Conservation (phyloP, 1,284 basidiomycete species). For the Vanrija sp. region DNA sequence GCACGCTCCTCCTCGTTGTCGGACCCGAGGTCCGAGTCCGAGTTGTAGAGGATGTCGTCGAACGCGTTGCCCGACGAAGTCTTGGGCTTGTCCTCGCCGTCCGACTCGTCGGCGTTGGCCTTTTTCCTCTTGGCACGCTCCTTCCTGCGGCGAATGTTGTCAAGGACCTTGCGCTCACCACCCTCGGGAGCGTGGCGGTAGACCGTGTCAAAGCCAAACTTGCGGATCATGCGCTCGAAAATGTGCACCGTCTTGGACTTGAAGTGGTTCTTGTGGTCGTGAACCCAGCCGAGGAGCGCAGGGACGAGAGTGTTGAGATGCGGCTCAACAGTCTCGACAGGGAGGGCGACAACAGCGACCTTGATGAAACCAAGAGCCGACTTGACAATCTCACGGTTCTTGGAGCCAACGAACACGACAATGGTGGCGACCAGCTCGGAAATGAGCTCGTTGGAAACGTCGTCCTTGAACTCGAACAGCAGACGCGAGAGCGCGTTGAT, state of each 20-base stretch:
- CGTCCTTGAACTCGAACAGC: constrained; percentile 92
- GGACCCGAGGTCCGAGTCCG: constrained; percentile 76
- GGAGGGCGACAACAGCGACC: constrained; percentile 81
- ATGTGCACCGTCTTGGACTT: constrained; percentile 95
- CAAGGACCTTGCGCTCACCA: constrained; percentile 68
- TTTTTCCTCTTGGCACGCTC: constrained; percentile 78
- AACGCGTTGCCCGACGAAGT: constrained; percentile 73
- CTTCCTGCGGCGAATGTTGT: constrained; percentile 87
- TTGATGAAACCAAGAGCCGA: constrained; percentile 93
- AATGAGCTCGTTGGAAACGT: constrained; percentile 70
- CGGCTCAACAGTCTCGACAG: constrained; percentile 65
- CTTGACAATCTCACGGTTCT: constrained; percentile 97
- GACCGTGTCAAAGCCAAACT: constrained; percentile 84
- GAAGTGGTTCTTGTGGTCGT: constrained; percentile 99
- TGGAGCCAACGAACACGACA: constrained; percentile 82
- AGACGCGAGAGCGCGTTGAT: constrained; percentile 90
- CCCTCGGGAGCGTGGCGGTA: constrained; percentile 56
- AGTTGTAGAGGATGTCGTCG: constrained; percentile 91
- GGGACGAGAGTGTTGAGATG: constrained; percentile 77
- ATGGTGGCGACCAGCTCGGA: constrained; percentile 82
- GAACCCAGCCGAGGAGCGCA: constrained; percentile 82
- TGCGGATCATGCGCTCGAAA: constrained; percentile 89
- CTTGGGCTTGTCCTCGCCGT: constrained; percentile 52
- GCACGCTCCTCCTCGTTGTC: constrained; percentile 61
- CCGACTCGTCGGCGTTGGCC: constrained; percentile 54